Percentiles rank a stretch among this genome's conserved stretches.
These are phyloP conservation scores for Salix viminalis DNA, from an alignment of 345 rosid species.

Conservation along the genomic window DNA sequence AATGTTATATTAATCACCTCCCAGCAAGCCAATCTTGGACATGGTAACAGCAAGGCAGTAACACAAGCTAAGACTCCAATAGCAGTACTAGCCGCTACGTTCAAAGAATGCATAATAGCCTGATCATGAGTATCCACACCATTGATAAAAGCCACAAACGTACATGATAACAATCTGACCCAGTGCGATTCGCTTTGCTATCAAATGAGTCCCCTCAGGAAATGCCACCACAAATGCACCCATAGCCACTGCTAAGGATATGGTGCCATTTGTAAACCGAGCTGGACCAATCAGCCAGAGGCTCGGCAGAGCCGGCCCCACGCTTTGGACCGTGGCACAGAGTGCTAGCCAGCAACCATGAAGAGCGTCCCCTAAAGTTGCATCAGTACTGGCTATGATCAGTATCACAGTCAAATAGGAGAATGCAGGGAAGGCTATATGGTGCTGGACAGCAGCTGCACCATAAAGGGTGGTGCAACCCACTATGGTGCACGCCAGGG, in stretches of 20 bases:
- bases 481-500: constrained; percentile 72
- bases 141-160: constrained; percentile 49
- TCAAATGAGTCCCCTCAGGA: constrained; percentile 54
- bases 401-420: constrained; percentile 68
- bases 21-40: constrained; percentile 64
- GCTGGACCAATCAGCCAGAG: constrained; percentile 64
- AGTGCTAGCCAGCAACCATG: constrained; percentile 71
- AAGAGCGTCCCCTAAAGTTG: constrained; percentile 68
- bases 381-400: constrained; percentile 45
- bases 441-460: constrained; percentile 40
- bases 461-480: constrained; percentile 66
- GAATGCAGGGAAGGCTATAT: constrained; percentile 67
- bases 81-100: constrained; percentile 71
- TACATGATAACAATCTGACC: constrained; percentile 76
- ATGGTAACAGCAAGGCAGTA: constrained; percentile 64
- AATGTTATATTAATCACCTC: constrained; percentile 41
- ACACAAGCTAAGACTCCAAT: constrained; percentile 70
- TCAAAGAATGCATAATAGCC: constrained; percentile 65
- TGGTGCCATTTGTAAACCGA: constrained; percentile 43
- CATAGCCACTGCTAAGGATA: constrained; percentile 54
- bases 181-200: constrained; percentile 67
- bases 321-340: constrained; percentile 64
- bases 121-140: constrained; percentile 42
- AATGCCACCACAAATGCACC: constrained; percentile 57
- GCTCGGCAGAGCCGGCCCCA: constrained; percentile 62